Evolutionary conservation across 345 rosid species (phyloP).

Genomic region (Murraya koenigii): DNA sequence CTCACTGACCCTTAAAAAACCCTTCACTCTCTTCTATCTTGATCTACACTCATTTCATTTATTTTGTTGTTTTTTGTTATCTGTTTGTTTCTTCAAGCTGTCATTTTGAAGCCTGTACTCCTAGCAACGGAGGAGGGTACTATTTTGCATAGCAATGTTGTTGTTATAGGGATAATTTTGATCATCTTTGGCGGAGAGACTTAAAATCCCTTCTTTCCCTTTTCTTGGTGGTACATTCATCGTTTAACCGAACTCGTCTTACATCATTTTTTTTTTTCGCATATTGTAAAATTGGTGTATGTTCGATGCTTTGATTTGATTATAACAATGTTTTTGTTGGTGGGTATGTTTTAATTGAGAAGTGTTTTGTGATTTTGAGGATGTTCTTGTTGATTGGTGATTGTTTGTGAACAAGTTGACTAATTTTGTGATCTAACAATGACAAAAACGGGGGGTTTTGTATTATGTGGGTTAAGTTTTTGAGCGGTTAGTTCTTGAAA

Average conservation of each 20-base stretch:
- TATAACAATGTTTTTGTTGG: not conserved
- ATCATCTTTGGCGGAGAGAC: not conserved
- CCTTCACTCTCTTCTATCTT: too few relatives aligned
- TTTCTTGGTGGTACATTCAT: constrained; percentile 8
- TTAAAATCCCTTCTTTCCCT: constrained; percentile 3
- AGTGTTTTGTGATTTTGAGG: too few relatives aligned
- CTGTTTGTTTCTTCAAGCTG: not conserved
- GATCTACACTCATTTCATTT: not conserved
- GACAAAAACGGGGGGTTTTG: not conserved
- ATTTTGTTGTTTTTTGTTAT: not conserved
- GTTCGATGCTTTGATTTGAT: not conserved
- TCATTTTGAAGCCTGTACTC: not conserved
- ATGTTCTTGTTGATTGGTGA: not conserved
- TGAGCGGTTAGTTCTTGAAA: not conserved
- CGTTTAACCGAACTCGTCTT: not conserved
- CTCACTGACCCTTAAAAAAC: not conserved
- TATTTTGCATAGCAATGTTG: not conserved
- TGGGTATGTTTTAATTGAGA: not conserved
- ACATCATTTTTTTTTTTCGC: not conserved
- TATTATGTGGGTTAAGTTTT: not conserved
- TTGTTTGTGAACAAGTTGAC: not conserved
- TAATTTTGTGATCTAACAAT: not conserved
- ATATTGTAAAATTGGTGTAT: not conserved
- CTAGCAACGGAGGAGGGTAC: not conserved
- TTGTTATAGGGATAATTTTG: not conserved